These are phyloP conservation scores for Wickerhamomyces sydowiorum DNA, from an alignment of 805 yeast genomes.

Conservation along the genomic window DNA sequence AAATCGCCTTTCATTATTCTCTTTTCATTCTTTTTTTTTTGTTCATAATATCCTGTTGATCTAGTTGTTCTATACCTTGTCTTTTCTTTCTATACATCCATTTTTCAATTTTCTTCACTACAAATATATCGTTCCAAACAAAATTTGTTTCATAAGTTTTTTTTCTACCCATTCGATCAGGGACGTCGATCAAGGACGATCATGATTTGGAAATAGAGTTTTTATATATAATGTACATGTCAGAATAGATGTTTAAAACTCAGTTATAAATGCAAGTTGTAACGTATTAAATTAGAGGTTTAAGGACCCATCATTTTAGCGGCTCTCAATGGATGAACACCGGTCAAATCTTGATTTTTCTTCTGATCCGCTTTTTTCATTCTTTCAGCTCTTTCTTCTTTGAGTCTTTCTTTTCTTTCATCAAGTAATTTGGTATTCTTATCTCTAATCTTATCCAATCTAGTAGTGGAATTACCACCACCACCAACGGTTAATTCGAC, in stretches of 20 bases:
- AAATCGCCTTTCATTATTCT: not conserved
- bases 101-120: too few species aligned
- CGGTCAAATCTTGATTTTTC: slow-evolving; percentile 13
- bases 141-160: too few species aligned
- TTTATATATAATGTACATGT: too few species aligned
- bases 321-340: slow-evolving; percentile 64
- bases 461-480: slow-evolving; percentile 78
- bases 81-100: not conserved
- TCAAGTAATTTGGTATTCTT: slow-evolving; percentile 73
- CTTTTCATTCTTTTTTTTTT: slow-evolving; percentile 2
- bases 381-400: slow-evolving; percentile 37
- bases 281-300: too few species aligned
- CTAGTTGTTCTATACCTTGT: not conserved
- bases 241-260: too few species aligned
- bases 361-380: slow-evolving; percentile 26
- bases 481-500: slow-evolving; percentile 98
- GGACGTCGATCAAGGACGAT: too few species aligned
- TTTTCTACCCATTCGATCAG: too few species aligned
- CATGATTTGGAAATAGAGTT: too few species aligned
- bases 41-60: not conserved
- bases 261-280: too few species aligned
- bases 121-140: too few species aligned
- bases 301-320: slow-evolving; percentile 39
- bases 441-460: slow-evolving; percentile 64
- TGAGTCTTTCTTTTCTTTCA: slow-evolving; percentile 58